Percentiles rank a stretch among this genome's conserved stretches.
Conservation (phyloP, 148 eudicot species). For the Amaranthus hypochondriacus region DNA sequence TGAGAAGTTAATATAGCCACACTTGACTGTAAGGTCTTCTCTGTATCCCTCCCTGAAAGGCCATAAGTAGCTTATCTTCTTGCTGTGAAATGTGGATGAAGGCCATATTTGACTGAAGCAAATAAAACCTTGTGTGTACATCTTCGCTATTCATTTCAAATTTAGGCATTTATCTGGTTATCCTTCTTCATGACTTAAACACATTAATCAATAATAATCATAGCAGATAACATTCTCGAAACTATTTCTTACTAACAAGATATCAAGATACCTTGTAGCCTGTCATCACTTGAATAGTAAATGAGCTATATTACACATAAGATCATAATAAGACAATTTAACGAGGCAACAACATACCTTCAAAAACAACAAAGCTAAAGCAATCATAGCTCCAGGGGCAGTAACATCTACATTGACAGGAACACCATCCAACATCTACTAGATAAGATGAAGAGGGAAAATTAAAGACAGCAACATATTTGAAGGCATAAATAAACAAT, state of each 20-base stretch:
- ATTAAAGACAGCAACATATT: slow-evolving; percentile 3
- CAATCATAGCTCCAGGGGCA: slow-evolving; percentile 93
- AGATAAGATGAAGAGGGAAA: slow-evolving; percentile 2
- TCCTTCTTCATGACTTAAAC: no score
- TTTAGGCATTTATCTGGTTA: no score
- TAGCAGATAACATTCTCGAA: background rate
- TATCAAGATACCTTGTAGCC: background rate
- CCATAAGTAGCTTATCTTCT: no score
- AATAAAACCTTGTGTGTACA: no score
- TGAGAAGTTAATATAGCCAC: no score
- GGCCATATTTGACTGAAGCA: no score
- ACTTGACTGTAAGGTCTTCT: no score
- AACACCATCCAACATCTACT: slow-evolving; percentile 66
- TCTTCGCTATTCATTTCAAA: no score
- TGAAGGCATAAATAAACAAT: background rate
- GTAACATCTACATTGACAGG: slow-evolving; percentile 86
- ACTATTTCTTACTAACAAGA: background rate
- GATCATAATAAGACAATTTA: slow-evolving; percentile 2
- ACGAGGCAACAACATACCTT: slow-evolving; percentile 49
- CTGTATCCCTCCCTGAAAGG: no score
- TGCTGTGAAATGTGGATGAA: no score
- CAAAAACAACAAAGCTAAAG: slow-evolving; percentile 82
- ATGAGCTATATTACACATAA: background rate
- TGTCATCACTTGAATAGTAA: background rate
- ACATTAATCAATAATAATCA: no score